Conservation (phyloP, 352 stramenopile species). For the Phytophthora brassicae region DNA sequence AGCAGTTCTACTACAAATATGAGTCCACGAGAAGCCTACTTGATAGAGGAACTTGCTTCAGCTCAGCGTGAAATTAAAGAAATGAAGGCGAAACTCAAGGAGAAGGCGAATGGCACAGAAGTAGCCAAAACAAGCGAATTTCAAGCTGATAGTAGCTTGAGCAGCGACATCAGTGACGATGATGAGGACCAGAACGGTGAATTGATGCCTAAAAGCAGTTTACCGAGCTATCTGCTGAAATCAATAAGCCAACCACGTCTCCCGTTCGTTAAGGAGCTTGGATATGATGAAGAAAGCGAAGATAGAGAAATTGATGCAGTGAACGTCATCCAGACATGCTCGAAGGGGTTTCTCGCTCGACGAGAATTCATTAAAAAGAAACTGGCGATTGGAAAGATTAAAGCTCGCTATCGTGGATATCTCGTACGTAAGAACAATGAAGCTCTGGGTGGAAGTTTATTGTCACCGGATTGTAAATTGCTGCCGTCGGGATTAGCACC, state of each 20-base stretch:
- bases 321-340: constrained; percentile 34
- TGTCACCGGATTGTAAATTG: constrained; percentile 12
- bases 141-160: constrained; percentile 2
- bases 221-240: not conserved
- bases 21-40: constrained; percentile 35
- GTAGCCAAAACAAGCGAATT: not conserved
- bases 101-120: constrained; percentile 4
- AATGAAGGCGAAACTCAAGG: constrained; percentile 27
- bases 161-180: constrained; percentile 11
- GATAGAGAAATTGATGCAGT: constrained; percentile 19
- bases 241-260: constrained; percentile 15
- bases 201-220: not conserved
- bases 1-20: constrained; percentile 17
- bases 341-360: constrained; percentile 34
- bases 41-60: constrained; percentile 35
- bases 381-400: constrained; percentile 42
- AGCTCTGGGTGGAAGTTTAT: constrained; percentile 16
- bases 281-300: constrained; percentile 13
- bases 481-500: constrained; percentile 15
- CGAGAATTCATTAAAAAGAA: constrained; percentile 40
- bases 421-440: constrained; percentile 44
- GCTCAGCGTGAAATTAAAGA: constrained; percentile 27
- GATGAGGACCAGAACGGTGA: not conserved
- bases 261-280: constrained; percentile 23
- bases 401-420: constrained; percentile 44